A percentile compares a stretch with the other conserved stretches of the same genome.
phyloP scores from a whole-genome alignment of 805 yeast genomes.

The Nakazawaea anatomiae region DNA sequence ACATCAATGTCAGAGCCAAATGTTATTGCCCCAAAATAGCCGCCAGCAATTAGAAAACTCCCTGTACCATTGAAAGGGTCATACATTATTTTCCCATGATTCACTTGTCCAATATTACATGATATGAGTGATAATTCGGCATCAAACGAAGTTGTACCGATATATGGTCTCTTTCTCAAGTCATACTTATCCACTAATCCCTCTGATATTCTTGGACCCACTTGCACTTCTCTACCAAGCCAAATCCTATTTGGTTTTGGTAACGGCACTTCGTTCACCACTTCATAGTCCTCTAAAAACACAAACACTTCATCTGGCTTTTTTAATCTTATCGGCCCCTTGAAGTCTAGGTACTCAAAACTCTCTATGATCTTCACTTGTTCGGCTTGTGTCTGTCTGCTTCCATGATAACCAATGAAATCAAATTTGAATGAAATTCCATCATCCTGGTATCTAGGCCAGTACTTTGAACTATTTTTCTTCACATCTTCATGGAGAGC shows the following conservation, averaged over 20 bases:
- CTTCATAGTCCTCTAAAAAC: slow-evolving; percentile 68
- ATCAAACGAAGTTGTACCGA: slow-evolving; percentile 96
- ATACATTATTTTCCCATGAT: slow-evolving; percentile 59
- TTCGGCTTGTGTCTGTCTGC: slow-evolving; percentile 40
- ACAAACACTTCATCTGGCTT: slow-evolving; percentile 67
- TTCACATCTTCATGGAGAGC: slow-evolving; percentile 51
- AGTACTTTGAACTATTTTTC: slow-evolving; percentile 19
- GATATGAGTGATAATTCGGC: slow-evolving; percentile 86
- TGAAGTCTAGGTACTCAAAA: slow-evolving; percentile 61
- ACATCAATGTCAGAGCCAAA: slow-evolving; percentile 92
- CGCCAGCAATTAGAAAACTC: slow-evolving; percentile 84
- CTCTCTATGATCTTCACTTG: slow-evolving; percentile 63
- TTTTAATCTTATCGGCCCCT: slow-evolving; percentile 76
- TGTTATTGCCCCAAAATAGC: slow-evolving; percentile 73
- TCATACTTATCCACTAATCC: slow-evolving; percentile 74
- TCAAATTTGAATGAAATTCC: slow-evolving; percentile 72
- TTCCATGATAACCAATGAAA: slow-evolving; percentile 69
- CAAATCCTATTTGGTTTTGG: slow-evolving; percentile 47
- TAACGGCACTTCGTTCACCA: slow-evolving; percentile 35
- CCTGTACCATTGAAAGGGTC: slow-evolving; percentile 99
- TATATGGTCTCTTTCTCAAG: slow-evolving; percentile 74
- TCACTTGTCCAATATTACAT: slow-evolving; percentile 79
- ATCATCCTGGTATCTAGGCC: slow-evolving; percentile 26
- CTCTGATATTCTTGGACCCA: slow-evolving; percentile 50
- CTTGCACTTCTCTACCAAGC: slow-evolving; percentile 70